Evolutionary conservation across 371 early-diverging fungal genomes (phyloP).

Genomic region (Batkoa obscura): DNA sequence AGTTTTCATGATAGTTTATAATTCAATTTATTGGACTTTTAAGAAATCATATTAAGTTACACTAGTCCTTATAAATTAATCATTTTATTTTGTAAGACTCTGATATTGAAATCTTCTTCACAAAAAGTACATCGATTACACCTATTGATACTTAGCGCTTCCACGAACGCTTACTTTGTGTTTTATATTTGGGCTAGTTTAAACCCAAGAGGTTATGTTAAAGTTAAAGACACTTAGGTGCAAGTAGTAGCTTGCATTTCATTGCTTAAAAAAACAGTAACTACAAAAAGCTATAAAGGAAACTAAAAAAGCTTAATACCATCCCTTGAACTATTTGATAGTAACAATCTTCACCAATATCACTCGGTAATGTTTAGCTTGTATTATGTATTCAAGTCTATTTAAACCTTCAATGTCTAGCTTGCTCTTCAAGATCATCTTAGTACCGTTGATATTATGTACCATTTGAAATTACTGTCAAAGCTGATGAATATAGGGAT

Average conservation of each 20-base stretch:
- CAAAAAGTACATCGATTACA: too few relatives aligned
- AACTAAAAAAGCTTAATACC: conserved; percentile 41
- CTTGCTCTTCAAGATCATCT: conserved; percentile 14
- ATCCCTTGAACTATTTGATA: conserved; percentile 43
- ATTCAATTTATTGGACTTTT: too few relatives aligned
- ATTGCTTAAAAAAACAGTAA: conserved; percentile 43
- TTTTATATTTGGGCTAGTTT: too few relatives aligned
- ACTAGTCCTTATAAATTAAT: too few relatives aligned
- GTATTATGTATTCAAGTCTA: conserved; percentile 55
- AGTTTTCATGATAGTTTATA: too few relatives aligned
- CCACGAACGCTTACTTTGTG: too few relatives aligned
- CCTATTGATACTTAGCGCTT: too few relatives aligned
- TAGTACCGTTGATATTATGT: neutral
- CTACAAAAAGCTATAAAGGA: conserved; percentile 17
- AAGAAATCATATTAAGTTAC: too few relatives aligned
- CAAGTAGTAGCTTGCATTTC: conserved; percentile 23
- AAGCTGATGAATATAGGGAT: conserved; percentile 15
- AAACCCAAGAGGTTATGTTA: too few relatives aligned
- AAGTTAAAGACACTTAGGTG: too few relatives aligned
- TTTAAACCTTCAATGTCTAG: conserved; percentile 26
- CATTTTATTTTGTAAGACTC: too few relatives aligned
- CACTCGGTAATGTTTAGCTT: conserved; percentile 30
- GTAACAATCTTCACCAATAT: conserved; percentile 31
- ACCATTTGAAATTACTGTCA: conserved; percentile 29
- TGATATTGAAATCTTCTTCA: too few relatives aligned